A percentile compares a stretch with the other conserved stretches of the same genome.
Conservation (phyloP, 2,329 filamentous ascomycete genomes). For the Pseudocercospora fuligena region DNA sequence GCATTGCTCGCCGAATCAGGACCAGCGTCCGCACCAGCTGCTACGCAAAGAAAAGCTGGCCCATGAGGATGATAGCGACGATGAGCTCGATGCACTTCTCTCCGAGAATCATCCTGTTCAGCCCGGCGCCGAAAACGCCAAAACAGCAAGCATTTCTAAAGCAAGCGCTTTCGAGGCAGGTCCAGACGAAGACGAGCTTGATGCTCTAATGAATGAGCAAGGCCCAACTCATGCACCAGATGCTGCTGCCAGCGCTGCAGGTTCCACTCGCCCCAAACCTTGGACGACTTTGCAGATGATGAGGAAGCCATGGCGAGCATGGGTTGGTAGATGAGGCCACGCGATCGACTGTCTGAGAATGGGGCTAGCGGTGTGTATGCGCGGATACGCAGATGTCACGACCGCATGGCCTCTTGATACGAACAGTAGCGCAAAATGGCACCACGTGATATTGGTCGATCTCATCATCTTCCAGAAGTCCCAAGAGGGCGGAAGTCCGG, state of each 20-base stretch:
- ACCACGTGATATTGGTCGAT: slow-evolving; percentile 7
- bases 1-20: slow-evolving; percentile 32
- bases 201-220: slow-evolving; percentile 59
- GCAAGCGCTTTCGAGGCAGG: background rate
- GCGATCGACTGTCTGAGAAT: background rate
- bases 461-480: background rate
- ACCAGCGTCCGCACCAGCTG: background rate
- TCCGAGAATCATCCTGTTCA: background rate
- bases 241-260: background rate
- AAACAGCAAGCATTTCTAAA: background rate
- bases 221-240: slow-evolving; percentile 23
- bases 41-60: slow-evolving; percentile 28
- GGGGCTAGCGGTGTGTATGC: slow-evolving; percentile 15
- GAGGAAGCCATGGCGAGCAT: slow-evolving; percentile 67
- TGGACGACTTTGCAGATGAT: slow-evolving; percentile 62
- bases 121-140: background rate
- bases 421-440: background rate
- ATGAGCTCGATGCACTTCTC: slow-evolving; percentile 22
- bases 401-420: background rate
- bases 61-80: slow-evolving; percentile 28
- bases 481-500: background rate
- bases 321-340: slow-evolving; percentile 20
- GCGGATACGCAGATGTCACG: background rate
- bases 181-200: slow-evolving; percentile 47
- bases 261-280: background rate